Conservation (phyloP, 2,329 filamentous ascomycete species). For the Aspergillus candidus region DNA sequence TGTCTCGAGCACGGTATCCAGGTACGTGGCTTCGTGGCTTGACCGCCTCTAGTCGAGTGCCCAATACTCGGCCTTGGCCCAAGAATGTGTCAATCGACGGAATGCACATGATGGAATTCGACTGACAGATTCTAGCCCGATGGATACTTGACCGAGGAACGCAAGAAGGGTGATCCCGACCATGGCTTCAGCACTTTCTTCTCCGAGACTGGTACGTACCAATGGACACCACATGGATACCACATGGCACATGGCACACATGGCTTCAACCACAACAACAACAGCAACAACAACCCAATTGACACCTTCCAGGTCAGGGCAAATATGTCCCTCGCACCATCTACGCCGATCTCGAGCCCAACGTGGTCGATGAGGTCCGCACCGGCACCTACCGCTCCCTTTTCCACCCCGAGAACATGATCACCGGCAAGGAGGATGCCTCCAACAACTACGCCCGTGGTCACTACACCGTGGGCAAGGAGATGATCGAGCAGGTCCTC, state of each 20-base stretch:
- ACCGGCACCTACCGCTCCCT: slow-evolving; percentile 92
- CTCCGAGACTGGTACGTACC: slow-evolving; percentile 85
- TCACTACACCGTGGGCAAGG: slow-evolving; percentile 99
- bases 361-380: slow-evolving; percentile 98
- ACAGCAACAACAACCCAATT: slow-evolving; percentile 4
- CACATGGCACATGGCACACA: not conserved
- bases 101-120: slow-evolving; percentile 4
- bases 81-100: not conserved
- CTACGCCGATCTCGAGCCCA: slow-evolving; percentile 99
- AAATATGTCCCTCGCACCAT: slow-evolving; percentile 99
- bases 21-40: slow-evolving; percentile 53
- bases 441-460: slow-evolving; percentile 99
- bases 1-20: slow-evolving; percentile 99
- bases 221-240: too few species aligned
- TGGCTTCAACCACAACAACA: slow-evolving; percentile 8
- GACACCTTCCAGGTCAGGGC: slow-evolving; percentile 66
- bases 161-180: slow-evolving; percentile 86
- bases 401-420: slow-evolving; percentile 99
- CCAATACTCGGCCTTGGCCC: too few species aligned
- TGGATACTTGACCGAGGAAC: slow-evolving; percentile 97
- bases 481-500: slow-evolving; percentile 95
- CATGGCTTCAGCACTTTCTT: slow-evolving; percentile 99
- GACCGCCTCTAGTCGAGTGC: not conserved
- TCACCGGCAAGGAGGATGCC: slow-evolving; percentile 99
- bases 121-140: slow-evolving; percentile 64